Base-by-base conservation (phyloP, 179 eudicot species). In the Sideroxylon spinosum region DNA sequence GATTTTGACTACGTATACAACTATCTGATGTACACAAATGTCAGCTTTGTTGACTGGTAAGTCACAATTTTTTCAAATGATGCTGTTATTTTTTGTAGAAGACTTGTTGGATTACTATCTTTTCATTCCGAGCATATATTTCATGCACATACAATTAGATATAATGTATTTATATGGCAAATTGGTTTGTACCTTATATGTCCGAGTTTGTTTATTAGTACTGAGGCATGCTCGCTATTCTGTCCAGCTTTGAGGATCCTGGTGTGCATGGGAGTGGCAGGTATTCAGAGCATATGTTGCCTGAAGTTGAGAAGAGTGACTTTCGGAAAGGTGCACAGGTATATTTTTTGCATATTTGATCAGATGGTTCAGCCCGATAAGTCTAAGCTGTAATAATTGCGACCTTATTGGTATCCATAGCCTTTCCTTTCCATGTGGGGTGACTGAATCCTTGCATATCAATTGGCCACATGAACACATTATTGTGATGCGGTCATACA, bases 291-390 rank as follows among this genome's bases (percentile, higher is more conserved):
- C 90, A 85, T 80, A 96, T 96, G 99, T 86, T 91, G 62, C 99
- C 99, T 73, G 97, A 94, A 87, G 89, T 96, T 46, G 92, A 90
- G 76, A 86, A 84, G 83, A 88, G 80, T 68, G 88, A 88, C 85
- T 96, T 96, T 78, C 88, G 93, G 55, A 96, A 96, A 86, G 99
- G 99, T 81, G 89, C 97, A 20, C 99, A 96, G 96, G 99, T 96
- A 78, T 78, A 82, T 44, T 76, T 57, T 37, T 63, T 29, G 53
- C 64, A 22, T 50, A 49, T 68, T 9, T 61, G 16, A 49, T 57
- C 32, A 59, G 17, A 48, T 55, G 6, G 16, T 62, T 37, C 22
- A 17, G 61, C 68, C 23, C 56, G 61, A 10, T 66, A 19, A 52
- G 68, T 67, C 48, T 37, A 37, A 52, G 1, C 44, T 71, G 25